phyloP scores from a whole-genome alignment of 495 filamentous ascomycete genomes.

The Neurospora sp. region DNA sequence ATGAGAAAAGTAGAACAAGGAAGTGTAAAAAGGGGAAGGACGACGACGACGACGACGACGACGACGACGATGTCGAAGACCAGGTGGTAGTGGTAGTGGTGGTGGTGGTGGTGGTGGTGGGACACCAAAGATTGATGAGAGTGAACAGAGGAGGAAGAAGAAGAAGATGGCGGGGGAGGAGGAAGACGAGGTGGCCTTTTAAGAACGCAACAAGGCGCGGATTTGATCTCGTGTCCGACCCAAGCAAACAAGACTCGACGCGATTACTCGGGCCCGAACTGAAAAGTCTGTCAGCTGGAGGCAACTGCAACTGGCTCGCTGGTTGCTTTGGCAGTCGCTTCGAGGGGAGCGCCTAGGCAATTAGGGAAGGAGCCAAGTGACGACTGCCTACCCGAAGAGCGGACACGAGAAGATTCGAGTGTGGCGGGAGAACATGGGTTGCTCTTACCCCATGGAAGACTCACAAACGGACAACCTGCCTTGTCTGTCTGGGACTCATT shows the following conservation, averaged over 20 bases:
- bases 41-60: background rate
- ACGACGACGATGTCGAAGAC: background rate
- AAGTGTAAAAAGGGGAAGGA: background rate
- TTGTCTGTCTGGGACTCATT: background rate
- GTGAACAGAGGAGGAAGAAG: background rate
- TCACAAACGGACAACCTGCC: background rate
- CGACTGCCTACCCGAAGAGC: background rate
- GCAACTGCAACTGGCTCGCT: background rate
- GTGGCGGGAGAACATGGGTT: background rate
- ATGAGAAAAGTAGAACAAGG: background rate
- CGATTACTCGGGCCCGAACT: background rate
- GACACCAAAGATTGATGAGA: background rate
- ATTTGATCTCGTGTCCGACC: background rate
- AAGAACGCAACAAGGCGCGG: background rate
- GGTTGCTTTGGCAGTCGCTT: background rate
- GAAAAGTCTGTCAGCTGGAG: background rate
- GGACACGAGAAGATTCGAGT: background rate
- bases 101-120: background rate
- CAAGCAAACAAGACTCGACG: background rate
- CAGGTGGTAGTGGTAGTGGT: background rate
- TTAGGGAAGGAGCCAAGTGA: background rate
- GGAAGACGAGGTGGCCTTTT: background rate
- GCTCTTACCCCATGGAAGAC: background rate
- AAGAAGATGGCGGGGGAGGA: background rate
- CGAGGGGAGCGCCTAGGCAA: background rate